Evolutionary conservation across 2,329 filamentous ascomycete genomes (phyloP).

Genomic region (Fusarium gaditjirri): DNA sequence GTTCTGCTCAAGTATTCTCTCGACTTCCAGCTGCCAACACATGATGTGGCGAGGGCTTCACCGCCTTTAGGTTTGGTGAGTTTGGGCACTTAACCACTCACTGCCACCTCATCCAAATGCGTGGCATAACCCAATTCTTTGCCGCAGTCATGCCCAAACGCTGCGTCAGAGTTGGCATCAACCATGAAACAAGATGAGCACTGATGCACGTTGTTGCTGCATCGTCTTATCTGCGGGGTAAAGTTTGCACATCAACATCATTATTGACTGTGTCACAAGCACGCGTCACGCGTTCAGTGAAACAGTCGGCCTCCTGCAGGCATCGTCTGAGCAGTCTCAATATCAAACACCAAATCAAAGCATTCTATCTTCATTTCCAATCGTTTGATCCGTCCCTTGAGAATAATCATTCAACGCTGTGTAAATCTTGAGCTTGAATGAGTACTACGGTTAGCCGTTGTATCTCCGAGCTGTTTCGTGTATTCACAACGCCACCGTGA

Average conservation of each 20-base stretch:
- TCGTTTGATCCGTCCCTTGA: background rate
- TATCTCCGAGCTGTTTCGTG: background rate
- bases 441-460: background rate
- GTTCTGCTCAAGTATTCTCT: background rate
- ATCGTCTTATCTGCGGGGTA: background rate
- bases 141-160: background rate
- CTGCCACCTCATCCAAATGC: slow-evolving; percentile 18
- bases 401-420: background rate
- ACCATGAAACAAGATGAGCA: background rate
- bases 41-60: slow-evolving; percentile 26
- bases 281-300: background rate
- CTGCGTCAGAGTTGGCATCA: background rate
- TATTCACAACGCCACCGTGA: background rate
- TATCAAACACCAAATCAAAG: background rate
- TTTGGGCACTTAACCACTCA: slow-evolving; percentile 7
- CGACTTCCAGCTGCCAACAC: slow-evolving; percentile 23
- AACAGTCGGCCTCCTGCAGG: background rate
- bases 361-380: background rate
- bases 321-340: background rate
- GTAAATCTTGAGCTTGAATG: background rate
- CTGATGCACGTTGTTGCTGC: background rate
- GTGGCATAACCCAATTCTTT: slow-evolving; percentile 1
- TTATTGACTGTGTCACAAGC: background rate
- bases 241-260: background rate
- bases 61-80: slow-evolving; percentile 22